Evolutionary conservation across 179 eudicot genomes (phyloP).

Genomic region (Kewa caespitosa): DNA sequence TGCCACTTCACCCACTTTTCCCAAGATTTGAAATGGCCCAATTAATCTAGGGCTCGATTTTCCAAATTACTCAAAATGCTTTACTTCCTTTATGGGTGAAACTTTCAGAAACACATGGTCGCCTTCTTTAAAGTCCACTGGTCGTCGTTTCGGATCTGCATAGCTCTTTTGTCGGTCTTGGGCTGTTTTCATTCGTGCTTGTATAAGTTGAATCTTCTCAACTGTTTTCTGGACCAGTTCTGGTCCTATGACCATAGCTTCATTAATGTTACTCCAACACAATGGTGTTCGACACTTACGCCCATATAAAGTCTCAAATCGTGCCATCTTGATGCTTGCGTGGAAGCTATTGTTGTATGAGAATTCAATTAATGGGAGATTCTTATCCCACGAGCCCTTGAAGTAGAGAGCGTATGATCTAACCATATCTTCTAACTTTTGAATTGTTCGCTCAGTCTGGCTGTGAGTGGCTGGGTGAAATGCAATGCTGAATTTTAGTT

Average conservation of each 20-base stretch:
- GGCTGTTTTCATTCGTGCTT: not conserved
- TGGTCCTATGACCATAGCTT: not conserved
- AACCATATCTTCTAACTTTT: no score
- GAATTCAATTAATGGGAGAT: no score
- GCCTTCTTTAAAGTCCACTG: not conserved
- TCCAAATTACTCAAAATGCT: not conserved
- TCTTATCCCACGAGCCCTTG: no score
- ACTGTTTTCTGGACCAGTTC: not conserved
- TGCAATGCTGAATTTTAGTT: no score
- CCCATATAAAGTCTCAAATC: no score
- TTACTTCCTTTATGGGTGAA: not conserved
- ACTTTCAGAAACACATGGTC: not conserved
- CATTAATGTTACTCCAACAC: not conserved
- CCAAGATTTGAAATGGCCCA: not conserved
- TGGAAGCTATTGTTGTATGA: no score
- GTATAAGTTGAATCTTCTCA: not conserved
- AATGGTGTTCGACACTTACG: not conserved
- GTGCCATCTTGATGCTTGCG: no score
- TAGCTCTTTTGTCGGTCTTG: not conserved
- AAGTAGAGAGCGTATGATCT: no score
- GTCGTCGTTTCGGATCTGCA: not conserved
- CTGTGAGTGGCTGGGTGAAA: no score
- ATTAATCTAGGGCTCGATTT: not conserved
- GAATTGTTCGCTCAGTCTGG: no score
- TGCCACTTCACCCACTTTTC: not conserved